Conservation (phyloP, 352 stramenopile species). For the Phytophthora nicotianae region DNA sequence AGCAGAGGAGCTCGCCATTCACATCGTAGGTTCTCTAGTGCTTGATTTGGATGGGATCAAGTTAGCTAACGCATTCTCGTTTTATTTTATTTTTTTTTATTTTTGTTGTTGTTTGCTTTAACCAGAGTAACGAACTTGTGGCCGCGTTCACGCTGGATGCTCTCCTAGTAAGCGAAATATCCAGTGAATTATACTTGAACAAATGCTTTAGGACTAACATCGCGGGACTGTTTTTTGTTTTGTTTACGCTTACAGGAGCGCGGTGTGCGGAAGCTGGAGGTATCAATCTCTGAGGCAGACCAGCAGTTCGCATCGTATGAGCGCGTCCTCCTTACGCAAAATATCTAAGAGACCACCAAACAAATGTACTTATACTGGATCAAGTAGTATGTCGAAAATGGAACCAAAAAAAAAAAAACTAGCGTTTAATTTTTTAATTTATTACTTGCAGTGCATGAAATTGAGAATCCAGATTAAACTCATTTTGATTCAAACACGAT, state of each 20-base stretch:
- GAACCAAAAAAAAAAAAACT: too few relatives aligned
- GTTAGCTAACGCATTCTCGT: background rate
- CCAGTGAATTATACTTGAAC: too few relatives aligned
- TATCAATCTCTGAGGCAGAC: conserved; percentile 92
- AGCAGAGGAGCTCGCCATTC: conserved; percentile 95
- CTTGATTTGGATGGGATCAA: background rate
- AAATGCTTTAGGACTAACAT: background rate
- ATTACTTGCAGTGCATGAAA: too few relatives aligned
- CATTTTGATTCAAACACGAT: background rate
- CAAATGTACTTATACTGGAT: too few relatives aligned
- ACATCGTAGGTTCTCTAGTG: conserved; percentile 73
- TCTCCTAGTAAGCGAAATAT: conserved; percentile 50
- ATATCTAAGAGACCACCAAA: too few relatives aligned
- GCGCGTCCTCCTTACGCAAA: conserved; percentile 18
- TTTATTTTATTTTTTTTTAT: background rate
- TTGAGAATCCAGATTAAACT: too few relatives aligned
- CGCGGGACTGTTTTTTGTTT: background rate
- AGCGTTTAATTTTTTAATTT: too few relatives aligned
- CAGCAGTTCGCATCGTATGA: conserved; percentile 89
- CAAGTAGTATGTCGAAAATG: too few relatives aligned
- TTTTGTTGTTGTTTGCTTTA: conserved; percentile 5
- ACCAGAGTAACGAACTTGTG: conserved; percentile 79
- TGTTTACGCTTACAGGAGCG: conserved; percentile 42
- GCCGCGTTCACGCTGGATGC: conserved; percentile 76
- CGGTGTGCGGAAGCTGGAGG: conserved; percentile 87